Evolutionary conservation across 306 rosid genomes (phyloP).

Genomic region (Benincasa hispida): DNA sequence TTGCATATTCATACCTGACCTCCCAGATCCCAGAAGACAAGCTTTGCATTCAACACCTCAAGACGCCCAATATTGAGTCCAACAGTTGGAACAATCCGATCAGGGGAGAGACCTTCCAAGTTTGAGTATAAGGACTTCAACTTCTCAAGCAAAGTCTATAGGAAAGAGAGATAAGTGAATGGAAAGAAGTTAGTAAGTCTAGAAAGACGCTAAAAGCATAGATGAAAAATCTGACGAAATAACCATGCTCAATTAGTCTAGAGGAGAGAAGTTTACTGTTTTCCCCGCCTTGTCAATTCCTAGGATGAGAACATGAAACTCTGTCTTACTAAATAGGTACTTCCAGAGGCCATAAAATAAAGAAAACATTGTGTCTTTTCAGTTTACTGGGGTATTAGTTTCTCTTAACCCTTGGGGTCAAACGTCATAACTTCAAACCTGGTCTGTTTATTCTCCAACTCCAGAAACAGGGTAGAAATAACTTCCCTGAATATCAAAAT

Average conservation of each 20-base stretch:
- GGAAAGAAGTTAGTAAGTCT: not conserved
- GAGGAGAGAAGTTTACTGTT: constrained; percentile 49
- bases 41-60: constrained; percentile 72
- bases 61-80: constrained; percentile 96
- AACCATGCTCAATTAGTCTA: constrained; percentile 1
- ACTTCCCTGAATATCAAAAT: constrained; percentile 8
- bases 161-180: not conserved
- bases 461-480: constrained; percentile 10
- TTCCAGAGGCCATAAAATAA: constrained; percentile 94
- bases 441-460: constrained; percentile 10
- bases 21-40: constrained; percentile 96
- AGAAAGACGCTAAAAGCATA: not conserved
- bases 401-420: constrained; percentile 28
- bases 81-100: constrained; percentile 96
- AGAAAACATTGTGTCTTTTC: constrained; percentile 62
- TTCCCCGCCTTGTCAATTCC: constrained; percentile 99
- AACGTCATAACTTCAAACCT: constrained; percentile 25
- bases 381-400: constrained; percentile 5
- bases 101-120: constrained; percentile 81
- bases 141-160: constrained; percentile 91
- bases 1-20: constrained; percentile 65
- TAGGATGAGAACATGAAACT: constrained; percentile 91
- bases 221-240: not conserved
- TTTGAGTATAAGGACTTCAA: constrained; percentile 73
- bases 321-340: constrained; percentile 73